Evolutionary conservation across 495 filamentous ascomycete species (phyloP), one percentile per base, ranked within the genome.

Genomic region (Lasiosphaeria miniovina): DNA sequence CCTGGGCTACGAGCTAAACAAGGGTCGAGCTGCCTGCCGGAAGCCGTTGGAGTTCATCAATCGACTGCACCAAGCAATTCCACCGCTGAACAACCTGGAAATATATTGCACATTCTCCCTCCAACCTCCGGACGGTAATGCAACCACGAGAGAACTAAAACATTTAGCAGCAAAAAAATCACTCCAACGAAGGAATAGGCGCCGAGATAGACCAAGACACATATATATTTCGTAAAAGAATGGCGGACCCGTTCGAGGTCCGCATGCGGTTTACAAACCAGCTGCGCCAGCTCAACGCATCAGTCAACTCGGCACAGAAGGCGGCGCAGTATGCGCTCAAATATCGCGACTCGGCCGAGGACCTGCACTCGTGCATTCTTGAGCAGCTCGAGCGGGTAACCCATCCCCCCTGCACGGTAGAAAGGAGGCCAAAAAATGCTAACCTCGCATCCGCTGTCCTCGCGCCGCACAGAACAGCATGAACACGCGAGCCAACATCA

Each of bases 401-500:
- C 67, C 12, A 11, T 14, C 36, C 10, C 34, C 41, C 41, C 52
- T 32, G 24, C 24, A 24, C 24, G 24, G 24, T 24, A 24, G 24
- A 24, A 24, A 24, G 24, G 24, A 24, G 1, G 24, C 24, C 24
- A 24, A 2, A 2, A 59, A 58, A 50, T 58, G 58, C 56, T 45
- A 15, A 51, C 36, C 34, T 35, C 36, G 15, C 4, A 15, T 49
- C 32, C 41, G 36, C 55, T 61, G 31, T 46, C 50, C 12, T 46
- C 17, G 52, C 17, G 41, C 40, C 15, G 32, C 53, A 10, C 14
- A 93, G 84, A 95, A 89, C 66, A 90, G 87, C 61, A 95, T 98
- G 88, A 99, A 99, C 76, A 96, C 86, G 50, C 81, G 93, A 49
- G 95, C 96, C 36, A 99, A 99, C 68, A 96, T 99, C 72, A 93